Evolutionary conservation across 2,329 filamentous ascomycete species (phyloP).

Genomic region (Clarireedia paspali): DNA sequence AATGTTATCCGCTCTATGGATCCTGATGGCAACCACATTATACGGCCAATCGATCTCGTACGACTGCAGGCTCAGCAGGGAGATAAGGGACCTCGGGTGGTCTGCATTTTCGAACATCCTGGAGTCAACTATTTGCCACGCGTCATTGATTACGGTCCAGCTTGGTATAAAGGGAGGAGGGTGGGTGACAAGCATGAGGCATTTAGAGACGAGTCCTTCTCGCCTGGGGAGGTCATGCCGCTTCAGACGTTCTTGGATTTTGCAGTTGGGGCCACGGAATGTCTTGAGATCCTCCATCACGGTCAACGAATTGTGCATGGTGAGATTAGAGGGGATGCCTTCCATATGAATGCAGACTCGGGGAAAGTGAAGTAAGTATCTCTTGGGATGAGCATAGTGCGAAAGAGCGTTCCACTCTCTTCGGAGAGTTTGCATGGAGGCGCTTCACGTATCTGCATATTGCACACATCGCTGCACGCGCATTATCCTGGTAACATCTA

Average conservation of each 20-base stretch:
- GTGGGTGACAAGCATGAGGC: slow-evolving; percentile 38
- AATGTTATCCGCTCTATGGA: slow-evolving; percentile 64
- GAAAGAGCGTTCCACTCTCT: no score
- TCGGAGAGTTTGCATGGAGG: no score
- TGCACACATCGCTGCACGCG: no score
- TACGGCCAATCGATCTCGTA: slow-evolving; percentile 72
- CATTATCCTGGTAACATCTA: not conserved
- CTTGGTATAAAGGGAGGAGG: slow-evolving; percentile 53
- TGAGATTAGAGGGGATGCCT: slow-evolving; percentile 83
- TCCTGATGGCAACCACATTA: slow-evolving; percentile 66
- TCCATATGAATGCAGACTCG: slow-evolving; percentile 71
- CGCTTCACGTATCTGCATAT: no score
- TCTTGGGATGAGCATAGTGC: not conserved
- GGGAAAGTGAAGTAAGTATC: slow-evolving; percentile 52
- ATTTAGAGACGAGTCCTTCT: slow-evolving; percentile 27
- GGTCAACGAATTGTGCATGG: slow-evolving; percentile 80
- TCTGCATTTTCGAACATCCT: slow-evolving; percentile 73
- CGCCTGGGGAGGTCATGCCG: slow-evolving; percentile 53
- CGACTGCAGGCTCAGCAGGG: slow-evolving; percentile 60
- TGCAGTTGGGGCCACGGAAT: slow-evolving; percentile 79
- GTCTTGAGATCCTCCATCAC: slow-evolving; percentile 85
- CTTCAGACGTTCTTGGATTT: slow-evolving; percentile 80
- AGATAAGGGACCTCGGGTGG: slow-evolving; percentile 64
- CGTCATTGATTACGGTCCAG: slow-evolving; percentile 70
- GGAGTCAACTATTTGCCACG: slow-evolving; percentile 66